Evolutionary conservation across 2,329 filamentous ascomycete species (phyloP).

Genomic region (Aspergillus brunneoviolaceus): DNA sequence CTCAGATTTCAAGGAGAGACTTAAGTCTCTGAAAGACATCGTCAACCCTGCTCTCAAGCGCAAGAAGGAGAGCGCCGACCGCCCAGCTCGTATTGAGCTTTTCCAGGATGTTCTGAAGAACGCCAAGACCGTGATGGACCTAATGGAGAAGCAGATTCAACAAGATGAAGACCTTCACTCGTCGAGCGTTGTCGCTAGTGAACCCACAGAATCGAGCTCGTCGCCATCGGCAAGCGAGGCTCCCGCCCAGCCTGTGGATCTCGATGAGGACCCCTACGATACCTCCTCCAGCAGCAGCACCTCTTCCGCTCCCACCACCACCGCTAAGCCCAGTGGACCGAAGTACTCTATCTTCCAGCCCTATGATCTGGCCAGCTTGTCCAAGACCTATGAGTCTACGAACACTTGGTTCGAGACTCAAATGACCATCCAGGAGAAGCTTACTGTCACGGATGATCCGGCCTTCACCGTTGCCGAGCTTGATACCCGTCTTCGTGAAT

Average conservation of each 20-base stretch:
- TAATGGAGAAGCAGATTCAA: conserved; percentile 71
- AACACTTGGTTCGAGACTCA: conserved; percentile 74
- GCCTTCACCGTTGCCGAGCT: conserved; percentile 72
- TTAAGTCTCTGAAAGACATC: conserved; percentile 74
- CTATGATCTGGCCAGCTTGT: conserved; percentile 68
- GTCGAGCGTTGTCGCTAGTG: conserved; percentile 52
- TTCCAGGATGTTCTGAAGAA: conserved; percentile 71
- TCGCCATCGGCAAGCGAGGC: conserved; percentile 43
- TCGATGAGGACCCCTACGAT: conserved; percentile 67
- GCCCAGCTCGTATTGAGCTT: conserved; percentile 67
- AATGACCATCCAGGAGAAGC: conserved; percentile 67
- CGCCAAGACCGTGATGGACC: conserved; percentile 67
- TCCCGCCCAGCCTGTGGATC: conserved; percentile 59
- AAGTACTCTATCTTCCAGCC: conserved; percentile 68
- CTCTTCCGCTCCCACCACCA: conserved; percentile 32
- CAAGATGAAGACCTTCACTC: conserved; percentile 64
- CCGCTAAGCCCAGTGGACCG: conserved; percentile 46
- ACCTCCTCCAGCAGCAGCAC: conserved; percentile 41
- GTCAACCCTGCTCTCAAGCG: conserved; percentile 75
- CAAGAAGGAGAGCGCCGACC: conserved; percentile 67
- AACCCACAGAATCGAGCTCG: conserved; percentile 46
- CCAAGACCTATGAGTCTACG: conserved; percentile 62
- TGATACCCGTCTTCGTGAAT: conserved; percentile 64
- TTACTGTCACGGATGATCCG: conserved; percentile 70
- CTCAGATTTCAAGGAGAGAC: conserved; percentile 71